Evolutionary conservation across 371 early-diverging fungal genomes (phyloP), one percentile per base, ranked within the genome.

Genomic region (Funneliformis caledonium): DNA sequence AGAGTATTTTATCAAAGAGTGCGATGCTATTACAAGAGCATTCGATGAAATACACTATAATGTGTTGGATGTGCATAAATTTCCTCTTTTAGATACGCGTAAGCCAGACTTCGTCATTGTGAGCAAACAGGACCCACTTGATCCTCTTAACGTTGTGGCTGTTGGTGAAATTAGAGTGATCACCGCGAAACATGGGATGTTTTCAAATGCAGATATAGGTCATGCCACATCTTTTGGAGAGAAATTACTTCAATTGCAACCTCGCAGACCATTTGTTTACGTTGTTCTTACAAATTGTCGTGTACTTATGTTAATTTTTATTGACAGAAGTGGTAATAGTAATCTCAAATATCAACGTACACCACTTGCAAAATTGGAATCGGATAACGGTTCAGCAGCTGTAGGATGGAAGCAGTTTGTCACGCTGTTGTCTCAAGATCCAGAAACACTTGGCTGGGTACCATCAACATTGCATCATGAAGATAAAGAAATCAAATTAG

Each of bases 61-160:
- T 76, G 47, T 76, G 2, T 10, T 19, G 22, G 76, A 76, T 64
- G 62, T 64, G 7, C 65, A 42, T 45, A 22, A 22, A 2, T 64
- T 47, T 22, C 48, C 76, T 1, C 6, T 64, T n/a, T 64, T 76
- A n/a, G 64, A n/a, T 11, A 76, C 65, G n/a, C 2, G 76, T 47
- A 76, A 76, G n/a, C 76, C 76, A 14, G 76, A 76, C 26, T 76
- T 61, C 37, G 65, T 76, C 43, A 19, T 76, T n/a, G 1, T 76
- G 19, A 19, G 19, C n/a, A 47, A 43, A 42, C 31, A 64, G 42
- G 42, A 42, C 10, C 47, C 14, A 43, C 62, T 76, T 42, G 76
- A 76, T 64, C n/a, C 31, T 12, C 47, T 76, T 42, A 76, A 64
- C 45, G 65, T 76, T 76, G 16, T 59, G 33, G 48, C 31, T 43